Percentiles rank a stretch among this genome's conserved stretches.
Conservation (phyloP, 2,329 filamentous ascomycete genomes). For the Macrophomina phaseolina region DNA sequence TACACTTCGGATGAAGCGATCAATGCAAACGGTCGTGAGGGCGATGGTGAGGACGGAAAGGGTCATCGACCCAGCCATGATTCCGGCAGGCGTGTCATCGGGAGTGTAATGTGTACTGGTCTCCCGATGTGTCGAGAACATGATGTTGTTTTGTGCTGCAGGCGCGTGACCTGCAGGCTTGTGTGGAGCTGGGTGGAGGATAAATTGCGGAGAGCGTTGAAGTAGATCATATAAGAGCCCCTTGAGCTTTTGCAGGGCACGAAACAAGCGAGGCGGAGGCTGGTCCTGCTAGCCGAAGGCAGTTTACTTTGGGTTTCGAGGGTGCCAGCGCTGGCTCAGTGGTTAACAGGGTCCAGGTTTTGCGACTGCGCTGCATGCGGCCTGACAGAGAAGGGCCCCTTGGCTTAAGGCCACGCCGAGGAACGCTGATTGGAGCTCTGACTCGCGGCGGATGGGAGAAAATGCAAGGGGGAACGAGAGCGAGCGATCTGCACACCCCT, state of each 20-base stretch:
- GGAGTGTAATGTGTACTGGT: background rate
- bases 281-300: slow-evolving; percentile 1
- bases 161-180: slow-evolving; percentile 11
- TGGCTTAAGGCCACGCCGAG: slow-evolving; percentile 4
- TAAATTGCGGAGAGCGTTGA: background rate
- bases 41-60: slow-evolving; percentile 19
- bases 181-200: slow-evolving; percentile 12
- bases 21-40: slow-evolving; percentile 6
- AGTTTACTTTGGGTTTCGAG: slow-evolving; percentile 6
- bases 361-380: background rate
- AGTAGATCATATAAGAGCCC: slow-evolving; percentile 12
- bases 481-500: slow-evolving; percentile 6
- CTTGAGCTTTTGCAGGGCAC: background rate
- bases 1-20: slow-evolving; percentile 14
- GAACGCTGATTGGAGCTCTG: background rate
- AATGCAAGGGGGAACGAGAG: slow-evolving; percentile 3
- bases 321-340: background rate
- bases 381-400: background rate
- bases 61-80: slow-evolving; percentile 19
- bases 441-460: background rate
- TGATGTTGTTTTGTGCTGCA: background rate
- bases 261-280: slow-evolving; percentile 9
- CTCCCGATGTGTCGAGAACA: background rate
- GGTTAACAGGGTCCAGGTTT: background rate
- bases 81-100: background rate